phyloP scores from a whole-genome alignment of 768 basidiomycete genomes.

The Podaxis rugospora region DNA sequence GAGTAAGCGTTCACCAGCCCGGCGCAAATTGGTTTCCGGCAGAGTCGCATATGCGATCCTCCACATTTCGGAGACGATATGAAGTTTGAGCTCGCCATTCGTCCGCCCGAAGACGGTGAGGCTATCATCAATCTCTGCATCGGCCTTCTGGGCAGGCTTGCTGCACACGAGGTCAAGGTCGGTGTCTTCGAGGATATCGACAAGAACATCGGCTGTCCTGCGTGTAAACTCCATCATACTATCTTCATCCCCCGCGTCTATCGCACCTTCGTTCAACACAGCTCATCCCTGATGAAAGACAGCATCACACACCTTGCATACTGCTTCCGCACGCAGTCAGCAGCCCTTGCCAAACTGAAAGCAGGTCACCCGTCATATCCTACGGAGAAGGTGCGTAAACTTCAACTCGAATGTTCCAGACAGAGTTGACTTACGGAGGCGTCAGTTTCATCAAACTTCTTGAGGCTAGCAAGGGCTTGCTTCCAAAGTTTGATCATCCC shows the following conservation, averaged over 20 bases:
- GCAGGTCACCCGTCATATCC: conserved; percentile 36
- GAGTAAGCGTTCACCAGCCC: conserved; percentile 43
- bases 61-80: conserved; percentile 59
- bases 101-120: conserved; percentile 19
- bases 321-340: conserved; percentile 42
- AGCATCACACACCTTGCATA: conserved; percentile 37
- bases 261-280: conserved; percentile 6
- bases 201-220: conserved; percentile 38
- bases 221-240: conserved; percentile 34
- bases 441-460: conserved; percentile 37
- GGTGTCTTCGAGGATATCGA: conserved; percentile 43
- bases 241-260: conserved; percentile 41
- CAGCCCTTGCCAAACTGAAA: conserved; percentile 55
- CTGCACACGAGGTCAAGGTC: conserved; percentile 33
- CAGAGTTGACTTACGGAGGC: conserved; percentile 44
- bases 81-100: conserved; percentile 50
- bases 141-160: conserved; percentile 7
- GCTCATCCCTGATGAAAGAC: neutral
- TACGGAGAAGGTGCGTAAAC: neutral
- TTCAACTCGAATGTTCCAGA: conserved; percentile 3
- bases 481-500: conserved; percentile 53
- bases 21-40: conserved; percentile 34
- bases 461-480: conserved; percentile 37
- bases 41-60: conserved; percentile 36
- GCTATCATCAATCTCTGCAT: neutral